A percentile compares a stretch with the other conserved stretches of the same genome.
Evolutionary conservation across 2,329 filamentous ascomycete species (phyloP).

Genomic region (Fusarium vanettenii): DNA sequence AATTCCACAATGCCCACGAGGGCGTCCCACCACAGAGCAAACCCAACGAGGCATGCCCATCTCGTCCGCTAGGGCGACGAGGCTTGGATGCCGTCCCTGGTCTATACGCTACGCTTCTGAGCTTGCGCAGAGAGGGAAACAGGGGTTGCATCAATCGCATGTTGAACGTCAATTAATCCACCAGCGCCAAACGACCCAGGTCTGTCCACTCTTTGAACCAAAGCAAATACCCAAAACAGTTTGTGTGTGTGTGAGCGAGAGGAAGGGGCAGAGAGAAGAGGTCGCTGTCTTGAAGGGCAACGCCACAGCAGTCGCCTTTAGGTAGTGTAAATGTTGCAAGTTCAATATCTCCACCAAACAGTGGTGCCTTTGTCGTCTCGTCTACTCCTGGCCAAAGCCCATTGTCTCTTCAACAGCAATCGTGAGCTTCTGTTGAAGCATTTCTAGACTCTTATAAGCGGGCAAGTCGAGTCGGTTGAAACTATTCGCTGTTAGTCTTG

Average conservation of each 20-base stretch:
- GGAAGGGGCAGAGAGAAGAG: slow-evolving; percentile 33
- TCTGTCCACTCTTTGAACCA: slow-evolving; percentile 46
- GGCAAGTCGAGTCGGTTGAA: slow-evolving; percentile 98
- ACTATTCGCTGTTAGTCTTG: slow-evolving; percentile 59
- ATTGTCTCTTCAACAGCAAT: slow-evolving; percentile 99
- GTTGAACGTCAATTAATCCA: slow-evolving; percentile 41
- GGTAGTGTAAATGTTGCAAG: slow-evolving; percentile 14
- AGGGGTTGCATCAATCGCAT: slow-evolving; percentile 38
- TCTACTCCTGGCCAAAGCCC: slow-evolving; percentile 96
- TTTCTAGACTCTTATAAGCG: slow-evolving; percentile 89
- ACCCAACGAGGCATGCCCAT: slow-evolving; percentile 1
- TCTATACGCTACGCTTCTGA: slow-evolving; percentile 18
- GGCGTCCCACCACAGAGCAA: slow-evolving; percentile 15
- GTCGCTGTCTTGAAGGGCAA: slow-evolving; percentile 22
- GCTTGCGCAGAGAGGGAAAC: slow-evolving; percentile 15
- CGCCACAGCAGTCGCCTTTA: slow-evolving; percentile 29
- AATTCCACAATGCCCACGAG: slow-evolving; percentile 18
- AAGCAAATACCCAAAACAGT: slow-evolving; percentile 48
- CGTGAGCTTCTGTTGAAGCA: slow-evolving; percentile 88
- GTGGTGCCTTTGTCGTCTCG: slow-evolving; percentile 20
- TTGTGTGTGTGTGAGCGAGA: slow-evolving; percentile 28
- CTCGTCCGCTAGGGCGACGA: slow-evolving; percentile 7
- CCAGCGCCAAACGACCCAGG: slow-evolving; percentile 49
- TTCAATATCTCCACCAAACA: slow-evolving; percentile 29
- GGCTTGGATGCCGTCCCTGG: slow-evolving; percentile 16